Evolutionary conservation across 1,284 basidiomycete genomes (phyloP).

Genomic region (Cryptococcus jaspeensis): DNA sequence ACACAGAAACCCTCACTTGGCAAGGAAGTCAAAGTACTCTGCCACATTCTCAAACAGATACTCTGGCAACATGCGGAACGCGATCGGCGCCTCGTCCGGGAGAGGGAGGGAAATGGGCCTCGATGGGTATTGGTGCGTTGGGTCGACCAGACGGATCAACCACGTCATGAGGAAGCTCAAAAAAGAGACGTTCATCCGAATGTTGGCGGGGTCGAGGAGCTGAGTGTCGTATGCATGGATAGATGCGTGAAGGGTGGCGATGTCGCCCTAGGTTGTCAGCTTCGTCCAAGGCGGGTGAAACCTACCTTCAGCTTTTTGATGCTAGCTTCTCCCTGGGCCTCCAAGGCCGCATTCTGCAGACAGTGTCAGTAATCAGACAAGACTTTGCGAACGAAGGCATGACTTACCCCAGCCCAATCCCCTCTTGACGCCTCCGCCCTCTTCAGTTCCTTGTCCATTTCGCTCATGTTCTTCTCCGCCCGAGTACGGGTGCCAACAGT

Average conservation of each 20-base stretch:
- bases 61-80: conserved; percentile 88
- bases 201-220: conserved; percentile 80
- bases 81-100: conserved; percentile 75
- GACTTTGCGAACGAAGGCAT: not conserved
- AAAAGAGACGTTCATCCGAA: conserved; percentile 77
- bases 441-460: conserved; percentile 74
- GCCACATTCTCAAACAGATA: conserved; percentile 93
- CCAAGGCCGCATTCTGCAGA: conserved; percentile 43
- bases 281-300: not conserved
- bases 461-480: conserved; percentile 69
- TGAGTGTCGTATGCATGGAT: conserved; percentile 82
- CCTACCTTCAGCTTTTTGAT: conserved; percentile 71
- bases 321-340: conserved; percentile 58
- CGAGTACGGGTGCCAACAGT: conserved; percentile 73
- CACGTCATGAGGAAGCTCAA: conserved; percentile 89
- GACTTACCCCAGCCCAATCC: conserved; percentile 63
- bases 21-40: conserved; percentile 81
- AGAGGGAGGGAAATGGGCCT: conserved; percentile 73
- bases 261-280: conserved; percentile 58
- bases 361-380: not conserved
- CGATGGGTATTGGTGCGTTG: conserved; percentile 72
- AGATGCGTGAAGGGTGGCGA: conserved; percentile 63
- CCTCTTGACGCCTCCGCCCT: conserved; percentile 71
- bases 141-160: conserved; percentile 91
- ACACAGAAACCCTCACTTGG: conserved; percentile 60